Base-by-base conservation (phyloP, 1,284 basidiomycete genomes). In the Mycena sp. region DNA sequence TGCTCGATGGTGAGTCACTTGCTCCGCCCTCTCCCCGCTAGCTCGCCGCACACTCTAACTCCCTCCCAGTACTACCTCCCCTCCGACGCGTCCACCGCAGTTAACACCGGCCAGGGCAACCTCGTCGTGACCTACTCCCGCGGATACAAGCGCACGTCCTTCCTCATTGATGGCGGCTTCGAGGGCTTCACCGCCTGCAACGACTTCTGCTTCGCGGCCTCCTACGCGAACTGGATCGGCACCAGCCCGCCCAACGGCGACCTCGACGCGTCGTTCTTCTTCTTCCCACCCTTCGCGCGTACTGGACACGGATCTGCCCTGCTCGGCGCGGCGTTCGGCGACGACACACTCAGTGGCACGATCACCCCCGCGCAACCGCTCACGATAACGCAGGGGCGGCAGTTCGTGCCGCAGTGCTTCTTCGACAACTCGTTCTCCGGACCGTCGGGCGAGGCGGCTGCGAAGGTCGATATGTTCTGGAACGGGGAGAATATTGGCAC, bases 101-200 rank as follows among this genome's bases (percentile, higher is more conserved):
- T 76, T 61, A 81, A 81, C 67, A 73, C 69, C 44, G 80, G 79
- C 29, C 79, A 80, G 53, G 78, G 78, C 26, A 67, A 74, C 59
- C 76, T 81, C 55, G 63, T 73, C 61, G 78, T 81, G 29, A 80
- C 79, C 16, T 76, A 71, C 68, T 80, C 79, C 4, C 77, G 79
- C 37, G 80, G 80, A 4, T 81, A 79, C 68, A 67, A 57, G 28
- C 74, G 76, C 40, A 67, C 57, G 3, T 58, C 65, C 16, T 50
- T 65, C 25, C 43, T 73, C 37, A 2, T 64, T 11, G 75, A 76
- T 56, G 73, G 73, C 6, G 73, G 73, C 2, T 76, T 77, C 65
- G 76, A 77, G 48, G 70, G 60, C 25, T 76, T 62, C 65, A 61
- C 38, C 48, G 58, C n/a, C 9, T 77, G 74, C 62, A 26, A 41